phyloP scores from a whole-genome alignment of 2,329 filamentous ascomycete species.

The Hortaea sp. region DNA sequence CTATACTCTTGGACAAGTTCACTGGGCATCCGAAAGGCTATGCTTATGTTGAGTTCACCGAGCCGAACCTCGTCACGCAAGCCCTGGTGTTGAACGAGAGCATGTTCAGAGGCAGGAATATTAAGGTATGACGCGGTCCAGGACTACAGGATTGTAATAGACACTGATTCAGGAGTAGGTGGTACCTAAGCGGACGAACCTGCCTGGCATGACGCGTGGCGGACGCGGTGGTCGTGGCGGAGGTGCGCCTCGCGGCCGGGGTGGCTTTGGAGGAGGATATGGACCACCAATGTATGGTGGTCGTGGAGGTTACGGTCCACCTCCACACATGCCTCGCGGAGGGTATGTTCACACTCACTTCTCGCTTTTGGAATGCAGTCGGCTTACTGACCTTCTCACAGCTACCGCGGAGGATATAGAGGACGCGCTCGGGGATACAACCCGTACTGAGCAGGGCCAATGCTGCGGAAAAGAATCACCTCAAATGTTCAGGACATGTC shows the following conservation, averaged over 20 bases:
- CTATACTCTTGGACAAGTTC: conserved; percentile 95
- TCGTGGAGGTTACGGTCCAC: conserved; percentile 30
- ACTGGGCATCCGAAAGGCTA: conserved; percentile 99
- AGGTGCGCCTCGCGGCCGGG: conserved; percentile 30
- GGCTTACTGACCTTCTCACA: conserved; percentile 5
- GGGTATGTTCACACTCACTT: conserved; percentile 26
- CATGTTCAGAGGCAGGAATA: conserved; percentile 83
- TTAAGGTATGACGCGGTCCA: conserved; percentile 58
- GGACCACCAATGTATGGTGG: conserved; percentile 41
- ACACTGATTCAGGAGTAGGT: conserved; percentile 41
- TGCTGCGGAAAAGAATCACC: background rate
- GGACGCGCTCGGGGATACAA: conserved; percentile 27
- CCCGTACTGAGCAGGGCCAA: conserved; percentile 24
- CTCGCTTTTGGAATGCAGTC: background rate
- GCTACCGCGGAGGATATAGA: conserved; percentile 28
- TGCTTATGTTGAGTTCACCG: conserved; percentile 96
- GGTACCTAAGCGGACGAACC: conserved; percentile 87
- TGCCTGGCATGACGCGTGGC: conserved; percentile 86
- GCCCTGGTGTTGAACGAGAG: conserved; percentile 94
- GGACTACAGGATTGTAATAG: background rate
- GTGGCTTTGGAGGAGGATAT: conserved; percentile 42
- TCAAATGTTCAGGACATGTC: background rate
- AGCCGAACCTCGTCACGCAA: conserved; percentile 84
- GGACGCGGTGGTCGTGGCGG: conserved; percentile 54
- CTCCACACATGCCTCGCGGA: conserved; percentile 11